Evolutionary conservation across 495 filamentous ascomycete species (phyloP).

Genomic region (Sabuloglossum arenarium): DNA sequence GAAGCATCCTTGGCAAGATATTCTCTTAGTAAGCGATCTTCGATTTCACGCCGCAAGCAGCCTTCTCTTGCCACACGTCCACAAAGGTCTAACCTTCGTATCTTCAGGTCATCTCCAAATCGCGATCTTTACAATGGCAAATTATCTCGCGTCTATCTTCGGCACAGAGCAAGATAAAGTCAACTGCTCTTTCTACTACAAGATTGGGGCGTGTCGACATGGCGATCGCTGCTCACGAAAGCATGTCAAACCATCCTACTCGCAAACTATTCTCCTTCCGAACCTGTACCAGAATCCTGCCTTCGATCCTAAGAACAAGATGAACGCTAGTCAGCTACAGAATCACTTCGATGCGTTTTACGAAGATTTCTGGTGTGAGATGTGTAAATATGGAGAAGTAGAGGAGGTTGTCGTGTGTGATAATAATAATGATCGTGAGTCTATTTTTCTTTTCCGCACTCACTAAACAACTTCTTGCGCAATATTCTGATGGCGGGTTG

Average conservation of each 20-base stretch:
- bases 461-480: background rate
- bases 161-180: conserved; percentile 97
- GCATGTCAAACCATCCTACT: conserved; percentile 97
- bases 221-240: conserved; percentile 95
- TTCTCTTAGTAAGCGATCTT: background rate
- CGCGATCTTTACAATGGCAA: conserved; percentile 37
- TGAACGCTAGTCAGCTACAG: conserved; percentile 85
- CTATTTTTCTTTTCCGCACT: conserved; percentile 5
- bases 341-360: conserved; percentile 99
- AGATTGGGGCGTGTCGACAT: conserved; percentile 95
- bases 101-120: background rate
- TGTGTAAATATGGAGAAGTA: conserved; percentile 32
- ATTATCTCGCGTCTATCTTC: conserved; percentile 99
- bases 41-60: background rate
- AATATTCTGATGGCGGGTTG: conserved; percentile 1
- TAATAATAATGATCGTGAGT: conserved; percentile 80
- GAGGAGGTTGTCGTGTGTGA: conserved; percentile 29
- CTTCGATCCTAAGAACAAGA: conserved; percentile 90
- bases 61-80: background rate
- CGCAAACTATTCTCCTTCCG: conserved; percentile 88
- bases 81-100: background rate
- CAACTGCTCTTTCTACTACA: conserved; percentile 77
- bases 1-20: background rate
- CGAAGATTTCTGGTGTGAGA: conserved; percentile 98
- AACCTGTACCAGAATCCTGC: conserved; percentile 99